These are phyloP conservation scores for Scalesia atractyloides DNA, from an alignment of 129 eudicot genomes.

Conservation along the genomic window DNA sequence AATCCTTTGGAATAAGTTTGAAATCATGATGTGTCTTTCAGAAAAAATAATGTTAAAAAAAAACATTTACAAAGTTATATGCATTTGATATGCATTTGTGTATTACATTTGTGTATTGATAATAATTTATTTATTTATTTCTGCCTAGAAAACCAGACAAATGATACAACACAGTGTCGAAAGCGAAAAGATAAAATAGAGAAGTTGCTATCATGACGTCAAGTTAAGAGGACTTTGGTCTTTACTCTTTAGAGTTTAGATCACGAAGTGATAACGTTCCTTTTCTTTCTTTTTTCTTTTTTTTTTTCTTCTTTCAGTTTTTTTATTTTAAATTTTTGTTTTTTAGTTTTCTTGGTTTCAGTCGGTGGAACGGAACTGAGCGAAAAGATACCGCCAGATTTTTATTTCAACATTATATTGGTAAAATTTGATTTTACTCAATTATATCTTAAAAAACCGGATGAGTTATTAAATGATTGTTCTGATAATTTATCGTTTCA, in stretches of 20 bases:
- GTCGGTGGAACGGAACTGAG: constrained; percentile 12
- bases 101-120: too few relatives aligned
- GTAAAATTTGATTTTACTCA: not conserved
- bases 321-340: not conserved
- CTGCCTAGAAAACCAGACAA: not conserved
- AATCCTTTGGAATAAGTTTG: too few relatives aligned
- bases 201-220: constrained; percentile 23
- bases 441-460: not conserved
- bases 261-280: constrained; percentile 30
- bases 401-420: not conserved
- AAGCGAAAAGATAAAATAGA: constrained; percentile 21
- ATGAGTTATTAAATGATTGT: not conserved
- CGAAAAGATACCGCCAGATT: not conserved
- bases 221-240: constrained; percentile 5
- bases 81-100: too few relatives aligned
- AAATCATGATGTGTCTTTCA: too few relatives aligned
- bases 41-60: too few relatives aligned
- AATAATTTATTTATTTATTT: not conserved
- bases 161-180: not conserved
- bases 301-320: too few relatives aligned
- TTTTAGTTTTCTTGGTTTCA: not conserved
- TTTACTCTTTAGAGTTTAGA: not conserved
- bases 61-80: too few relatives aligned
- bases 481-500: not conserved
- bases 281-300: not conserved